Percentiles rank a stretch among this genome's conserved stretches.
Conservation (phyloP, 176 grass and related monocot genomes). For the Ananas comosus region DNA sequence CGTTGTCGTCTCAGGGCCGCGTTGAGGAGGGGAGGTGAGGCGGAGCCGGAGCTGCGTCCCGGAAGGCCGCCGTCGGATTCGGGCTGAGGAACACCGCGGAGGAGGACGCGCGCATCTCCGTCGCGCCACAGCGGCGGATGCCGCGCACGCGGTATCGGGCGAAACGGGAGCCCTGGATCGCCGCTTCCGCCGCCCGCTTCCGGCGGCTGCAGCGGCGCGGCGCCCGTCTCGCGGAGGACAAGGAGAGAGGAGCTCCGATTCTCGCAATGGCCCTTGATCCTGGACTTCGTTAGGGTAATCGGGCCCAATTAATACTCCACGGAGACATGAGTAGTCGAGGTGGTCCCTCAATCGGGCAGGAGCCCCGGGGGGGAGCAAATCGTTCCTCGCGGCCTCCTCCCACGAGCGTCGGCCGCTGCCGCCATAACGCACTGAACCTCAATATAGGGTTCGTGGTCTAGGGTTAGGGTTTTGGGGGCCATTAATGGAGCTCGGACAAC, state of each 20-base stretch:
- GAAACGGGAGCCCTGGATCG: neutral
- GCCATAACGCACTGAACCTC: neutral
- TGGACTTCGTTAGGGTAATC: neutral
- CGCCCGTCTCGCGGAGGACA: neutral
- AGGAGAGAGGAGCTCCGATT: neutral
- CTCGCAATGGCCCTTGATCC: neutral
- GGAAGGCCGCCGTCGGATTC: slow-evolving; percentile 18
- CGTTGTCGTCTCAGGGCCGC: neutral
- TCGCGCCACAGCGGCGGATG: slow-evolving; percentile 1
- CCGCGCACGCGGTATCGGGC: neutral
- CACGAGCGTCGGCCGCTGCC: slow-evolving; percentile 1
- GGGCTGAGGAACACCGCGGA: slow-evolving; percentile 2
- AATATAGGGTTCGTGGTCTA: neutral
- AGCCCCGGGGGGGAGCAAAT: slow-evolving; percentile 16
- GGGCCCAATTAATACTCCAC: slow-evolving; percentile 9
- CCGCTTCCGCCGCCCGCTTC: neutral
- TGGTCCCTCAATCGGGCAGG: slow-evolving; percentile 28
- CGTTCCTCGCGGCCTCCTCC: slow-evolving; percentile 20
- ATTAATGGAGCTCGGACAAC: slow-evolving; percentile 3
- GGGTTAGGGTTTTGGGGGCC: neutral
- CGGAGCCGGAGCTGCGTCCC: slow-evolving; percentile 13
- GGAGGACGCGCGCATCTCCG: slow-evolving; percentile 10
- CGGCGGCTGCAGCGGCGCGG: neutral
- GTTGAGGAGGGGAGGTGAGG: neutral
- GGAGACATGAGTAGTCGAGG: slow-evolving; percentile 23